Evolutionary conservation across 2,329 filamentous ascomycete species (phyloP), one percentile per base, ranked within the genome.

Genomic region (Aspergillus texensis): DNA sequence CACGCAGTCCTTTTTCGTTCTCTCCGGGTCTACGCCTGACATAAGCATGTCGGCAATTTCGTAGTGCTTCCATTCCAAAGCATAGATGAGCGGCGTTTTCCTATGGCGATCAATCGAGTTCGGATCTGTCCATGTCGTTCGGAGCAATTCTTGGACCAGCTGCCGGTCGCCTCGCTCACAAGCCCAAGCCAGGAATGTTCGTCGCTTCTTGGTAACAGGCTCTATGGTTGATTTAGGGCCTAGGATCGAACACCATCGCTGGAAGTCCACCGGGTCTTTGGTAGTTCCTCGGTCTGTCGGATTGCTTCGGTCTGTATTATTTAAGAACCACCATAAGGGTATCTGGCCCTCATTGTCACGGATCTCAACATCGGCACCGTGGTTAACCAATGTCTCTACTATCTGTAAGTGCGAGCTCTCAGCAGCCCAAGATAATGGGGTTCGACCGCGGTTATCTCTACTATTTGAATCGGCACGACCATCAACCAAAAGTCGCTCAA

Each of bases 101-200:
- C 65, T 36, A 43, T 67, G 63, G 6, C 65, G 60, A 43, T 67
- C 65, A 24, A 67, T 53, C 6, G 61, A 65, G 45, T 67, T 67
- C 2, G 65, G 65, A 24, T 67, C 63, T 5, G 65, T 63, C 65
- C 65, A 67, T 8, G 43, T 57, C 11, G 65, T 65, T 39, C 53
- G 58, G 30, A 67, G n/a, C 14, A 67, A 46, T 21, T 59, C 60
- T 5, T 34, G 45, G 4, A 63, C 65, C 9, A 67, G 36, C 30
- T 57, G 46, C 5, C 14, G 30, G 34, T 67, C 65, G 4, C 65
- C 65, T 21, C 56, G 53, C 26, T 67, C 65, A 28, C 63, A 65
- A 6, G 65, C 65, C 65, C 65, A 67, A n/a, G 65, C 62, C 5
- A 67, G 58, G n/a, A 65, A 65, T 8, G 65, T 67, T 9, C 65